Evolutionary conservation across 257 asterid species (phyloP).

Genomic region (Plectranthus barbatus): DNA sequence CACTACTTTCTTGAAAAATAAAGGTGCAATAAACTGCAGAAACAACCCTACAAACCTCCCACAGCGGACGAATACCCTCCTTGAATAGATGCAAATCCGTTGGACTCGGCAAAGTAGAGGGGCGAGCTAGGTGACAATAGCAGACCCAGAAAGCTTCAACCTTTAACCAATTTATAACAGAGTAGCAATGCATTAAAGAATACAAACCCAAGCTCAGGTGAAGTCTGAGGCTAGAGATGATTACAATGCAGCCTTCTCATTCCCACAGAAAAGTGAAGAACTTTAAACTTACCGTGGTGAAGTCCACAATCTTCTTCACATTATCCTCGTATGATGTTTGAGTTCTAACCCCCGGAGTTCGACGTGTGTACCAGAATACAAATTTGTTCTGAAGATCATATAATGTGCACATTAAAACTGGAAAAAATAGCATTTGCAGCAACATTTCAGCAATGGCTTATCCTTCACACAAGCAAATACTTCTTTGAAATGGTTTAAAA

Average conservation of each 20-base stretch:
- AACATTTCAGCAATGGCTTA: conserved; percentile 3
- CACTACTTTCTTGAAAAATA: conserved; percentile 7
- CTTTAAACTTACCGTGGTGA: conserved; percentile 86
- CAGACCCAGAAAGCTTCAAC: conserved; percentile 95
- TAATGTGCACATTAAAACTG: conserved; percentile 4
- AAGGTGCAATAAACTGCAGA: not conserved
- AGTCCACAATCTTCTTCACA: conserved; percentile 83
- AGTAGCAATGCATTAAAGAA: conserved; percentile 2
- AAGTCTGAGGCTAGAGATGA: not conserved
- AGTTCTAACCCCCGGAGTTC: conserved; percentile 86
- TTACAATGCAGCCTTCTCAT: not conserved
- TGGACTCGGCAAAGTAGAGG: conserved; percentile 79
- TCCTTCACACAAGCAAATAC: too few species aligned
- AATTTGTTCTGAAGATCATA: conserved; percentile 60
- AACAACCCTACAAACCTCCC: conserved; percentile 69
- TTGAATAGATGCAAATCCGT: conserved; percentile 96
- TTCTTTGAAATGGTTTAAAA: too few species aligned
- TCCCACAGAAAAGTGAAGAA: not conserved
- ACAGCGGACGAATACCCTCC: conserved; percentile 92
- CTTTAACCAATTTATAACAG: conserved; percentile 29
- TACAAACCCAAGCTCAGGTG: not conserved
- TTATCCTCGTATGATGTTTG: conserved; percentile 92
- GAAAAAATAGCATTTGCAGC: not conserved
- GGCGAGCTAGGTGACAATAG: conserved; percentile 90
- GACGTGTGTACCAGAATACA: conserved; percentile 95